Conservation (phyloP, 1,139 yeast species). For the Suhomyces wounanorum region DNA sequence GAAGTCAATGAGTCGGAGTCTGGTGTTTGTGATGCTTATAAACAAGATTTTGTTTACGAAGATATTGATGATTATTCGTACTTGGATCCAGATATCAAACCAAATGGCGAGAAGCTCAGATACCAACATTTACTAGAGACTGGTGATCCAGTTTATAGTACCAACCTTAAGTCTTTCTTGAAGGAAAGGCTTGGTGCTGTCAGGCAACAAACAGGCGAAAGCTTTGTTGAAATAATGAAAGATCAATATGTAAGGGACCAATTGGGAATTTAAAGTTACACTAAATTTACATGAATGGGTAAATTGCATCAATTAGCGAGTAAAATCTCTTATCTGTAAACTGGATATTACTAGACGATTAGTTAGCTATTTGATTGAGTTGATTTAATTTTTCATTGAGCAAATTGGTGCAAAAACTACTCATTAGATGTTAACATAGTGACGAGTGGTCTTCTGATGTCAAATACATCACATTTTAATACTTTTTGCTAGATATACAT, state of each 20-base stretch:
- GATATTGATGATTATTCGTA: conserved; percentile 52
- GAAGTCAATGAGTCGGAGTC: conserved; percentile 64
- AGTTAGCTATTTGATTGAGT: no score
- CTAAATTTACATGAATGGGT: background rate
- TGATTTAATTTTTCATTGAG: no score
- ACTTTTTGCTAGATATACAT: no score
- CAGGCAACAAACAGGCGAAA: conserved; percentile 23
- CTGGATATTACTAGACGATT: no score
- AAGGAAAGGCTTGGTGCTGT: conserved; percentile 24
- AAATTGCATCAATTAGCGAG: no score
- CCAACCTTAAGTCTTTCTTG: conserved; percentile 40
- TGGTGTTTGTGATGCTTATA: conserved; percentile 68
- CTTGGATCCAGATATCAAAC: conserved; percentile 47
- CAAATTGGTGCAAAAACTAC: no score
- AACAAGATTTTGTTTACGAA: conserved; percentile 56
- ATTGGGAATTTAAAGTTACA: conserved; percentile 1
- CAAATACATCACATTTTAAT: no score
- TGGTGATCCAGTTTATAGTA: conserved; percentile 60
- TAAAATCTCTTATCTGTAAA: no score
- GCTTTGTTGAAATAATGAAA: conserved; percentile 20
- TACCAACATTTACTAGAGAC: conserved; percentile 47
- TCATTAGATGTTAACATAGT: no score
- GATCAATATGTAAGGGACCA: conserved; percentile 11
- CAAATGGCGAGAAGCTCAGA: conserved; percentile 61
- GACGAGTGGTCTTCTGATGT: no score